These are phyloP conservation scores for Ulota crispa DNA, from an alignment of 225 moss, liverwort and hornwort genomes.

Conservation along the genomic window DNA sequence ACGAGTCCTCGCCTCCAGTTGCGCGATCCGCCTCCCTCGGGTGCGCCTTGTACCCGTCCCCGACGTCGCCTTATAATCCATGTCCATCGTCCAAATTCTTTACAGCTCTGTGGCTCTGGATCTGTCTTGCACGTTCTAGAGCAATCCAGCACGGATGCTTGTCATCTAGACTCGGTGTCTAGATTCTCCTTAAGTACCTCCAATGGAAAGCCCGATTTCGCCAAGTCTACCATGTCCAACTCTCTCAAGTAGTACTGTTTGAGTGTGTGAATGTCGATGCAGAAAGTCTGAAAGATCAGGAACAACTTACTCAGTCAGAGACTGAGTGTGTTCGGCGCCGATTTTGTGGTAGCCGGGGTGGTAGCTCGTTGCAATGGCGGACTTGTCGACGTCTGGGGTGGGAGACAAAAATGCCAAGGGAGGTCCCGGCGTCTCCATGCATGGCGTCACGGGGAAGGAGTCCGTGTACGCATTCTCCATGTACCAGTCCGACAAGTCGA, in stretches of 20 bases:
- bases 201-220: not conserved
- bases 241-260: too few species aligned
- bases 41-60: not conserved
- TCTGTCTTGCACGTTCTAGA: too few species aligned
- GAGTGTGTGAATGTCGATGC: not conserved
- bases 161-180: not conserved
- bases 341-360: not conserved
- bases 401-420: conserved; percentile 42
- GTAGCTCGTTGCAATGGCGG: conserved; percentile 7
- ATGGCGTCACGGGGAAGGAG: conserved; percentile 71
- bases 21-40: not conserved
- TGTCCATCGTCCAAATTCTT: not conserved
- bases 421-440: conserved; percentile 61
- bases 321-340: not conserved
- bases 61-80: not conserved
- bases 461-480: conserved; percentile 43
- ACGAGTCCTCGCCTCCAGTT: not conserved
- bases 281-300: not conserved
- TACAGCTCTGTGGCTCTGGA: not conserved
- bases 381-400: conserved; percentile 25
- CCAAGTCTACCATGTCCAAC: not conserved
- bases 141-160: not conserved
- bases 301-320: not conserved
- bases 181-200: not conserved
- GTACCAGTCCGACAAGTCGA: conserved; percentile 9